These are phyloP conservation scores for Heimioporus sp. DNA, from an alignment of 768 basidiomycete genomes.

Conservation along the genomic window DNA sequence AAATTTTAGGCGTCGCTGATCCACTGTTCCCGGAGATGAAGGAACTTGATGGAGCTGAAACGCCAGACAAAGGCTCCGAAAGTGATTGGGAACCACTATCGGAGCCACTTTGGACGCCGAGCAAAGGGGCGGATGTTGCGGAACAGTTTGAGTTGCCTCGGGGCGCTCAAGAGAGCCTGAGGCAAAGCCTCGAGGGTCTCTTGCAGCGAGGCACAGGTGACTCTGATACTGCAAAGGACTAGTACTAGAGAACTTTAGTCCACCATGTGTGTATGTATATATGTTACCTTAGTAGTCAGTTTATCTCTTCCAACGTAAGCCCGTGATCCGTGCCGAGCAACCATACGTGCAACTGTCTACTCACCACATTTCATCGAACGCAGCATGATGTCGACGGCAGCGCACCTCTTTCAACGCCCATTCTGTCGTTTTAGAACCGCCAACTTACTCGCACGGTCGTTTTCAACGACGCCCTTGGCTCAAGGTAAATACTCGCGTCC, in stretches of 20 bases:
- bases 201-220: constrained; percentile 3
- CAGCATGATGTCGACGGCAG: constrained; percentile 1
- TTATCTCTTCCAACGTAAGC: no score
- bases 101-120: constrained; percentile 7
- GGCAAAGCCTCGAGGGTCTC: constrained; percentile 21
- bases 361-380: not conserved
- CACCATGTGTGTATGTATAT: no score
- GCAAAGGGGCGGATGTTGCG: not conserved
- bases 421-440: constrained; percentile 9
- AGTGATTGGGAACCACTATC: constrained; percentile 27
- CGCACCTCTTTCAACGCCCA: constrained; percentile 5
- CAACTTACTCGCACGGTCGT: constrained; percentile 13
- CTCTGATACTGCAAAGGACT: no score
- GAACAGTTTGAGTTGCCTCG: constrained; percentile 5
- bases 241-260: no score
- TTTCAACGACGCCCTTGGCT: constrained; percentile 16
- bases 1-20: constrained; percentile 30
- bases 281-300: no score
- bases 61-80: not conserved
- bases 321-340: constrained; percentile 17
- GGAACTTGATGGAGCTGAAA: constrained; percentile 2
- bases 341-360: no score
- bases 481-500: constrained; percentile 15
- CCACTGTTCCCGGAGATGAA: constrained; percentile 32
- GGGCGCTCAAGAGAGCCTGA: constrained; percentile 17